Base-by-base conservation (phyloP, 148 eudicot species). In the Rheum nobile region DNA sequence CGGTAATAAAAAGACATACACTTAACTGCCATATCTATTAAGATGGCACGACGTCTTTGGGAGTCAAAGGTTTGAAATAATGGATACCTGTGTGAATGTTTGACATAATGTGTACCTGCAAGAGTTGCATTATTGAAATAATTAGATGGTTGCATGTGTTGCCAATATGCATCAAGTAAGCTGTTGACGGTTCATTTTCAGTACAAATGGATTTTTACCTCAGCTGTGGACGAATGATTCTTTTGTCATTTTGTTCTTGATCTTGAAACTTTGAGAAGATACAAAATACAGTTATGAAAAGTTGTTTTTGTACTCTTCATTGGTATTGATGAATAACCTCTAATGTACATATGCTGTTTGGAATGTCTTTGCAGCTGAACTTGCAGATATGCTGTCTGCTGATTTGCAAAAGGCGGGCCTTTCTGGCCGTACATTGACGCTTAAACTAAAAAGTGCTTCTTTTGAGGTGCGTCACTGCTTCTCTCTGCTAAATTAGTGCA, bases 361-460 rank as follows among this genome's bases (percentile, higher is more conserved):
- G 21, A 47, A 71, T 54, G 54, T 73, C 29, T 70, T 73, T 81
- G 84, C 96, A 95, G 98, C 75, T 78, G 98, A 95, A 76, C 98
- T 95, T 83, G 85, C 97, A 14, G 92, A 88, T 69, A 87, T 83
- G 90, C 90, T 95, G 72, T 87, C 97, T 74, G 75, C 85, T 77
- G 98, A 95, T 78, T 79, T 95, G 92, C 81, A 85, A 74, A 90
- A 84, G 79, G 96, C 87, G 80, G 87, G 85, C 77, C 93, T 95
- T 79, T 63, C 71, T 80, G 98, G 96, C 74, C 88, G 88, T 75
- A 91, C 89, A 71, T 79, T 95, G 85, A 95, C 98, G 8, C 85
- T 95, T 54, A 95, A 91, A 82, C 78, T 91, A 71, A 95, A 95
- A 81, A 95, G 93, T 79, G 91, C 92, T 46, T 76, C 84, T 38